Percentiles rank a stretch among this genome's conserved stretches.
phyloP scores from a whole-genome alignment of 2,329 filamentous ascomycete genomes.

The Colletotrichum spinosum region DNA sequence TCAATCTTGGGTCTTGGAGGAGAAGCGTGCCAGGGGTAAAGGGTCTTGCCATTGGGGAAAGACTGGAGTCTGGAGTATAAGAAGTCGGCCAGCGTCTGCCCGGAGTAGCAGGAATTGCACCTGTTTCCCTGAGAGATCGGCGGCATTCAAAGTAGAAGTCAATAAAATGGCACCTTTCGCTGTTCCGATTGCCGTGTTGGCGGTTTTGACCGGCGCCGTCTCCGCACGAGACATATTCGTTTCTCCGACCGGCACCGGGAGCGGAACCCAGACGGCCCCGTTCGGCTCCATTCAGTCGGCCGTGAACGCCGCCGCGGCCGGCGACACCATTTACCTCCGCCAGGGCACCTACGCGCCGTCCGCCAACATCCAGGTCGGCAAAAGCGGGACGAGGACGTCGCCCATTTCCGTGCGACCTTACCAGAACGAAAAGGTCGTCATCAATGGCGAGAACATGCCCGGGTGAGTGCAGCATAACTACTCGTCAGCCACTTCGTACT shows the following conservation, averaged over 20 bases:
- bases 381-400: conserved; percentile 50
- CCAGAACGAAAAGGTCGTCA: conserved; percentile 52
- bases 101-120: no score
- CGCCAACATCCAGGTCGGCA: conserved; percentile 56
- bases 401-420: conserved; percentile 55
- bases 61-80: conserved; percentile 2
- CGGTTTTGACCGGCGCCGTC: conserved; percentile 5
- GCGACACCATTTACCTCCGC: conserved; percentile 55
- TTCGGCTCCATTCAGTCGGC: conserved; percentile 56
- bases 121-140: neutral
- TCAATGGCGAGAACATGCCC: conserved; percentile 56
- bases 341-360: conserved; percentile 55
- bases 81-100: neutral
- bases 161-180: conserved; percentile 3
- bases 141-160: neutral
- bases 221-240: conserved; percentile 50
- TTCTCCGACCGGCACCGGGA: conserved; percentile 51
- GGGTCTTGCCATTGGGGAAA: neutral
- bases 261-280: conserved; percentile 51
- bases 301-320: conserved; percentile 53
- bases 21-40: no score
- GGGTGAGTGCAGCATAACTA: conserved; percentile 35
- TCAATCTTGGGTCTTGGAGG: neutral
- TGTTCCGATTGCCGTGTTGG: neutral
- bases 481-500: neutral